A percentile compares a stretch with the other conserved stretches of the same genome.
Conservation (phyloP, 805 yeast genomes). For the Candida manassasensis region DNA sequence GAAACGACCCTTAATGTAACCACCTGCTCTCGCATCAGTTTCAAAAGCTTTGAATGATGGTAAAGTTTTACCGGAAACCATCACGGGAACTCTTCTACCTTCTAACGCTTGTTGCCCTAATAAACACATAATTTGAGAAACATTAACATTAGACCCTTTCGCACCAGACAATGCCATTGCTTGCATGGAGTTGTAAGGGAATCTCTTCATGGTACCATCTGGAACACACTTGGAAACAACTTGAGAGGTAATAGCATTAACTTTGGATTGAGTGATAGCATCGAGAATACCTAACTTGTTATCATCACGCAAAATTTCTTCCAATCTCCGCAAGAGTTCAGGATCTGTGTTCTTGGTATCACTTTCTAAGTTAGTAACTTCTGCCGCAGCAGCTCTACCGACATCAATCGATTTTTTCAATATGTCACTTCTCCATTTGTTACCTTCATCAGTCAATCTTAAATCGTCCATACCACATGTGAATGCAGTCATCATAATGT, state of each 20-base stretch:
- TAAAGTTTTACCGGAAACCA: slow-evolving; percentile 96
- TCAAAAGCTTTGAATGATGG: slow-evolving; percentile 97
- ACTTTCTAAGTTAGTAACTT: slow-evolving; percentile 78
- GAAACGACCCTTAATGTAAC: slow-evolving; percentile 94
- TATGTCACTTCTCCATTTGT: slow-evolving; percentile 80
- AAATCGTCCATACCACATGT: slow-evolving; percentile 99
- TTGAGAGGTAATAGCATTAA: slow-evolving; percentile 86
- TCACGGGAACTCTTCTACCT: slow-evolving; percentile 98
- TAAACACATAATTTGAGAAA: slow-evolving; percentile 98
- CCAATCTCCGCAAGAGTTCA: slow-evolving; percentile 82
- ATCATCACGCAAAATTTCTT: slow-evolving; percentile 93
- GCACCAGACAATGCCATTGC: slow-evolving; percentile 99
- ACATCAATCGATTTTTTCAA: slow-evolving; percentile 70
- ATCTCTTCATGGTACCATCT: slow-evolving; percentile 88
- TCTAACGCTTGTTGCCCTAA: slow-evolving; percentile 98
- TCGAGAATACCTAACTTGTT: slow-evolving; percentile 88
- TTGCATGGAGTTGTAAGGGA: slow-evolving; percentile 97
- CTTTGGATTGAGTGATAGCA: slow-evolving; percentile 92
- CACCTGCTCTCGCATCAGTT: slow-evolving; percentile 98
- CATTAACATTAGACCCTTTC: slow-evolving; percentile 96
- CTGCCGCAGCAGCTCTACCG: slow-evolving; percentile 91
- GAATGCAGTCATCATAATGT: slow-evolving; percentile 85
- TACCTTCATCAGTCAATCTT: slow-evolving; percentile 87
- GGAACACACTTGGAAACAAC: slow-evolving; percentile 95
- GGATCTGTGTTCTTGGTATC: slow-evolving; percentile 47